Evolutionary conservation across 768 basidiomycete species (phyloP).

Genomic region (Amanita rubescens): DNA sequence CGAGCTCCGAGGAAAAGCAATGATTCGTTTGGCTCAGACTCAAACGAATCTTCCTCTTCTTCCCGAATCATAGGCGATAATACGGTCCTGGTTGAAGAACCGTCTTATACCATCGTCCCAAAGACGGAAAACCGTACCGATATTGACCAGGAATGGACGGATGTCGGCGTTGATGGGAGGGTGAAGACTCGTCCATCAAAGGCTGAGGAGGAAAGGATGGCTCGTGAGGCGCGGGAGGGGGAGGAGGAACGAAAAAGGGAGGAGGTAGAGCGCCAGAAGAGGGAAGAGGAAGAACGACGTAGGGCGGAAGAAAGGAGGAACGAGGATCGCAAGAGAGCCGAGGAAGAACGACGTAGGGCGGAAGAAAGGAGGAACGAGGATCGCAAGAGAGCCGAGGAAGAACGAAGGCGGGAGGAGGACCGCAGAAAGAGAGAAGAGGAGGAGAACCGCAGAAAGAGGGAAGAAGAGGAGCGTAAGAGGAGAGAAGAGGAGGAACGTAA

Average conservation of each 20-base stretch:
- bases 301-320: background rate
- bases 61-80: background rate
- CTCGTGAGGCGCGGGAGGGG: background rate
- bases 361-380: background rate
- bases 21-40: background rate
- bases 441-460: too few relatives aligned
- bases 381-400: too few relatives aligned
- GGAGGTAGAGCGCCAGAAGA: background rate
- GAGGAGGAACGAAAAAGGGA: background rate
- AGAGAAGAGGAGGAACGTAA: background rate
- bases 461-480: too few relatives aligned
- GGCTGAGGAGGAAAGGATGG: background rate
- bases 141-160: slow-evolving; percentile 7
- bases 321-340: background rate
- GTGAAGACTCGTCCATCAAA: background rate
- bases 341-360: background rate
- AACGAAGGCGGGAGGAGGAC: background rate
- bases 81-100: too few relatives aligned
- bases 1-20: background rate
- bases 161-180: background rate
- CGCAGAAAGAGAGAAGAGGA: background rate
- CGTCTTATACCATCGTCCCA: slow-evolving; percentile 3
- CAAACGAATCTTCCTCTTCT: background rate
- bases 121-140: background rate
- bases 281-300: background rate